phyloP scores from a whole-genome alignment of 2,329 filamentous ascomycete genomes.

The Orbilia brochopaga region DNA sequence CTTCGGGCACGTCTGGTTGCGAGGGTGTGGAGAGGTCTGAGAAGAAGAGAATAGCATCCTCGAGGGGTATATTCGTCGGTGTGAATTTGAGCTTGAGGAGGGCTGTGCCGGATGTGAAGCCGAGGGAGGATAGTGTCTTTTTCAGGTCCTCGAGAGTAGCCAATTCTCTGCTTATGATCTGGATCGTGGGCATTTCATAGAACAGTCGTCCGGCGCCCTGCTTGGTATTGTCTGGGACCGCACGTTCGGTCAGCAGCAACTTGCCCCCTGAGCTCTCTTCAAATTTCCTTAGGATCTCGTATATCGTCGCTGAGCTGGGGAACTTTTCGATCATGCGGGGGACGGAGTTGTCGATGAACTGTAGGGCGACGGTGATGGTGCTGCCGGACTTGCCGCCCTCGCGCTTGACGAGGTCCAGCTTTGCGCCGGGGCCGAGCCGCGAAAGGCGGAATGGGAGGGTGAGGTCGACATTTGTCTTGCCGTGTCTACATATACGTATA shows the following conservation, averaged over 20 bases:
- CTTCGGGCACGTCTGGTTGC: constrained; percentile 59
- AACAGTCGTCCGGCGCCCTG: constrained; percentile 75
- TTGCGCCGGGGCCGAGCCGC: constrained; percentile 81
- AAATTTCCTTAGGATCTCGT: constrained; percentile 87
- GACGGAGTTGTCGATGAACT: constrained; percentile 68
- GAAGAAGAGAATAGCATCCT: constrained; percentile 84
- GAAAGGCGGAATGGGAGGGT: constrained; percentile 83
- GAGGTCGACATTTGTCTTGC: constrained; percentile 84
- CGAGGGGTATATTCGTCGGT: constrained; percentile 76
- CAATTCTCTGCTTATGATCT: constrained; percentile 81
- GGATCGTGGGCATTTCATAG: constrained; percentile 85
- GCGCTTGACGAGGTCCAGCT: constrained; percentile 77
- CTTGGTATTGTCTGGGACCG: constrained; percentile 66
- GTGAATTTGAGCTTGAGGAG: constrained; percentile 79
- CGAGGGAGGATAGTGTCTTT: constrained; percentile 84
- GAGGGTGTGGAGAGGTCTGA: constrained; percentile 69
- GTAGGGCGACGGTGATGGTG: constrained; percentile 83
- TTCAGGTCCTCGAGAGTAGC: constrained; percentile 80
- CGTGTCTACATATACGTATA: constrained; percentile 64
- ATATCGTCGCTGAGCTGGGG: constrained; percentile 83
- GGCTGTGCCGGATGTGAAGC: constrained; percentile 82
- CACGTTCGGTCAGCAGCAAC: constrained; percentile 78
- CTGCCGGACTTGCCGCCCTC: constrained; percentile 74
- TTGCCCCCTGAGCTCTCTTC: constrained; percentile 73
- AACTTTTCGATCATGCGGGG: constrained; percentile 82